Base-by-base conservation (phyloP, 805 yeast genomes). In the Candida silvatica region DNA sequence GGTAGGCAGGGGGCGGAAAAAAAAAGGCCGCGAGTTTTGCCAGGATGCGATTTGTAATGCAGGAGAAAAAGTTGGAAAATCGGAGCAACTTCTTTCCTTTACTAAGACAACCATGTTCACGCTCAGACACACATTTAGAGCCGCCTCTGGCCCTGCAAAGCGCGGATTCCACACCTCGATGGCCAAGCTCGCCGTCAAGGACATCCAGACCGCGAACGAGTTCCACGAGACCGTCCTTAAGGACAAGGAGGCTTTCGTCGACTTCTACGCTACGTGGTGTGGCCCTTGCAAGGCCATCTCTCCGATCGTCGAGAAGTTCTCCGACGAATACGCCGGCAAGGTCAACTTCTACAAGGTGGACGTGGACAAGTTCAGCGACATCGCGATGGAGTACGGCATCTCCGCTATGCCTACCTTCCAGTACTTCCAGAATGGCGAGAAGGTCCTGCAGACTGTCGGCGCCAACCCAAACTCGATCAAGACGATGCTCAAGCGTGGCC, bases 341-440 rank as follows among this genome's bases (percentile, higher is more conserved):
- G 83, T 76, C 1, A 67, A 66, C 36, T 82, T 81, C 47, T 73
- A 70, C 45, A 77, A 81, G 49, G 76, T 80, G 23, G 87, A 82
- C 45, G 86, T 81, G 31, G 92, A 81, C 52, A 62, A 66, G 27
- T 68, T 69, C 20, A 61, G 58, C 14, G 84, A 76, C 27, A 59
- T 80, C 35, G 84, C 87, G 7, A 59, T 52, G 37, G 76, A 71
- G 39, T 73, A 74, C 49, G 78, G 73, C 8, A 64, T 81, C 34
- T 61, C 73, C 17, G 86, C 90, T 25, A 79, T 81, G 87, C 92
- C 92, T 31, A 82, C 90, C 3, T 76, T 79, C 40, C 48, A 79
- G 17, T 57, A 77, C 22, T 72, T 74, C 56, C 74, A 77, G 51
- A 64, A 74, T 32, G 85, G 85, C 17, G 67, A 71, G 36, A 59